Conservation (phyloP, 495 filamentous ascomycete species). For the Eremomyces bilateralis region DNA sequence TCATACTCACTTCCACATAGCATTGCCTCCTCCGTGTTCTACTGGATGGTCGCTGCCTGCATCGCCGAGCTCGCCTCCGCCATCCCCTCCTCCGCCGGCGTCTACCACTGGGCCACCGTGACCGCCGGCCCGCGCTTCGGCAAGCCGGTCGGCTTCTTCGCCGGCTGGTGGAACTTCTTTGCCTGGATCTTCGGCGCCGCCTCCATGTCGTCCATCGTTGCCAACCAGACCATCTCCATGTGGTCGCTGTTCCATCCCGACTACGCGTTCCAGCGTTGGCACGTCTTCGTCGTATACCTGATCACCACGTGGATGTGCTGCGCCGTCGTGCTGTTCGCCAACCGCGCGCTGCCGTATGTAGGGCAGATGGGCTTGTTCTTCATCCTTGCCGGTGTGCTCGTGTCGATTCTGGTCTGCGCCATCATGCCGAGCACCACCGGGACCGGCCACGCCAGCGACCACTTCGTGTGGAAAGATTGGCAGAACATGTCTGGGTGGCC, state of each 20-base stretch:
- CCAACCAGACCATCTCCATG: constrained; percentile 46
- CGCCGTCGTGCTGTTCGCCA: constrained; percentile 43
- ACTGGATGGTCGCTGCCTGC: constrained; percentile 25
- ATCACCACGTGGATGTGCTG: constrained; percentile 45
- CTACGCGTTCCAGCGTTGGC: constrained; percentile 42
- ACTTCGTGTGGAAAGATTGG: constrained; percentile 19
- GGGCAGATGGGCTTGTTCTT: constrained; percentile 47
- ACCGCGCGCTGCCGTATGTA: constrained; percentile 41
- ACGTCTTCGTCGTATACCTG: constrained; percentile 51
- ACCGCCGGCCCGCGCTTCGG: constrained; percentile 49
- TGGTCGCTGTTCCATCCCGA: constrained; percentile 48
- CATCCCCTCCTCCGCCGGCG: constrained; percentile 60
- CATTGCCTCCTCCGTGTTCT: constrained; percentile 35
- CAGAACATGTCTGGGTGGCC: constrained; percentile 35
- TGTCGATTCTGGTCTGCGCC: constrained; percentile 52
- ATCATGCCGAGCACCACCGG: constrained; percentile 39
- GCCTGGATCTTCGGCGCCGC: constrained; percentile 54
- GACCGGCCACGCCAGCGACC: constrained; percentile 12
- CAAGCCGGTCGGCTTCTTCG: constrained; percentile 49
- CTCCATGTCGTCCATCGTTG: constrained; percentile 43
- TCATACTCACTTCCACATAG: constrained; percentile 16
- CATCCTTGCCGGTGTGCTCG: constrained; percentile 39
- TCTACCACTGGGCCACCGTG: constrained; percentile 71
- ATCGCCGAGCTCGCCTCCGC: constrained; percentile 55
- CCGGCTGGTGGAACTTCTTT: constrained; percentile 48